Conservation (phyloP, 441 rosid genomes). For the Croton laevigatus region DNA sequence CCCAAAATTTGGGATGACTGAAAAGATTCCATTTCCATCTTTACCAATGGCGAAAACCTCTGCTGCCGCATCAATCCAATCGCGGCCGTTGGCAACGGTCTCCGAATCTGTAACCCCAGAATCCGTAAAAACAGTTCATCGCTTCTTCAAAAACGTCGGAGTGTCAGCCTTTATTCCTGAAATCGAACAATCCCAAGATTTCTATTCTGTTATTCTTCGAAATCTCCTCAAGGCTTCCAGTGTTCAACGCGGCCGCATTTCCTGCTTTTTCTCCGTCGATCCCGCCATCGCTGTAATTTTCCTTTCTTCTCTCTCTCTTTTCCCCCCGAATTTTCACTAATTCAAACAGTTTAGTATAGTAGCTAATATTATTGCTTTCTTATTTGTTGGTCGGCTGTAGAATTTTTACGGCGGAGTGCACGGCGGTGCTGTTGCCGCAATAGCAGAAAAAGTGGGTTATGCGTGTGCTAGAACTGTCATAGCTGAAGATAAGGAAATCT, state of each 20-base stretch:
- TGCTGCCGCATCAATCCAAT: neutral
- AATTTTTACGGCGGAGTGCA: slow-evolving; percentile 57
- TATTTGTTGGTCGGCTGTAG: slow-evolving; percentile 27
- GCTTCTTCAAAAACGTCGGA: slow-evolving; percentile 35
- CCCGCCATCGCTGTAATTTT: slow-evolving; percentile 44
- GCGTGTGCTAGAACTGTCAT: slow-evolving; percentile 70
- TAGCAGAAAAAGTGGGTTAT: slow-evolving; percentile 61
- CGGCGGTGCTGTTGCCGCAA: slow-evolving; percentile 73
- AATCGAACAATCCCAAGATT: slow-evolving; percentile 34
- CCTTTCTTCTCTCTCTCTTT: neutral
- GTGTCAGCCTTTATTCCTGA: slow-evolving; percentile 28
- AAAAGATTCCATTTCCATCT: too few species aligned
- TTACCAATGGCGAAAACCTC: slow-evolving; percentile 1
- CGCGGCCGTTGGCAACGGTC: neutral
- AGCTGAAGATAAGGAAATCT: slow-evolving; percentile 52
- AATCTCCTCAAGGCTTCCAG: slow-evolving; percentile 36
- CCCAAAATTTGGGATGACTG: too few species aligned
- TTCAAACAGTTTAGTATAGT: neutral
- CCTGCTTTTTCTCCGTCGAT: slow-evolving; percentile 53
- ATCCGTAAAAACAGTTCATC: slow-evolving; percentile 4
- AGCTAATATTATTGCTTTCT: neutral
- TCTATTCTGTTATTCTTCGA: slow-evolving; percentile 48
- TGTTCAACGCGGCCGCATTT: slow-evolving; percentile 51
- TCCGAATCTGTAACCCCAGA: slow-evolving; percentile 34
- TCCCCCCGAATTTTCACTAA: neutral